Percentiles rank a stretch among this genome's conserved stretches.
These are phyloP conservation scores for Nicotiana noctiflora DNA, from an alignment of 257 asterid species.

Conservation along the genomic window DNA sequence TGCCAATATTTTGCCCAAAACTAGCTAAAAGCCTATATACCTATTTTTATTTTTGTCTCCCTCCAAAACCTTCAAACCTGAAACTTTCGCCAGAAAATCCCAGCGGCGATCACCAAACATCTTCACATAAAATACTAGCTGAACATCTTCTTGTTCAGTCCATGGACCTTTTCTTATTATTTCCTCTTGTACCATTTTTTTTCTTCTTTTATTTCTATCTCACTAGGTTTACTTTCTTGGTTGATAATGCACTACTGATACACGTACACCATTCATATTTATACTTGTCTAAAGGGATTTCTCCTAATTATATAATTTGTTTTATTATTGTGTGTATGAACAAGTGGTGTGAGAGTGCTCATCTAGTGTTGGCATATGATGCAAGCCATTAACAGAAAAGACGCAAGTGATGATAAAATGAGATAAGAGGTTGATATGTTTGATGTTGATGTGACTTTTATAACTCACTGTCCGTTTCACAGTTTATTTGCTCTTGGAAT, in stretches of 20 bases:
- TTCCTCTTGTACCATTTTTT: conserved; percentile 34
- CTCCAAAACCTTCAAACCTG: conserved; percentile 99
- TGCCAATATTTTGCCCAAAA: conserved; percentile 46
- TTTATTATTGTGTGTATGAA: conserved; percentile 4
- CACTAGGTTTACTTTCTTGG: neutral
- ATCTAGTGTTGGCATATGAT: conserved; percentile 38
- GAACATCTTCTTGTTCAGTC: conserved; percentile 86
- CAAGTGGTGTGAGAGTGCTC: conserved; percentile 19
- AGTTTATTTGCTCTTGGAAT: neutral
- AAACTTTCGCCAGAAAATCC: conserved; percentile 94
- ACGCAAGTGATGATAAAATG: neutral
- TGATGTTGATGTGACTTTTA: conserved; percentile 50
- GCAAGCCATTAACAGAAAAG: conserved; percentile 35
- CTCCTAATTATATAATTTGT: neutral
- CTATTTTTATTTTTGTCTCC: conserved; percentile 61
- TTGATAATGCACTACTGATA: neutral
- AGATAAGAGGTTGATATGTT: conserved; percentile 55
- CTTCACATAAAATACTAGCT: conserved; percentile 72
- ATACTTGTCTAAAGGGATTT: conserved; percentile 7
- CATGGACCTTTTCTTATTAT: conserved; percentile 72
- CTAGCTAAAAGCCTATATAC: conserved; percentile 50
- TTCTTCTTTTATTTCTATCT: neutral
- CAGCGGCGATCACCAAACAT: conserved; percentile 89
- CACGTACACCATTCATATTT: conserved; percentile 12
- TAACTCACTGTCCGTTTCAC: conserved; percentile 42